Percentiles rank a stretch among this genome's conserved stretches.
These are phyloP conservation scores for Heliamphora exappendiculata DNA, from an alignment of 148 eudicot genomes.

Conservation along the genomic window DNA sequence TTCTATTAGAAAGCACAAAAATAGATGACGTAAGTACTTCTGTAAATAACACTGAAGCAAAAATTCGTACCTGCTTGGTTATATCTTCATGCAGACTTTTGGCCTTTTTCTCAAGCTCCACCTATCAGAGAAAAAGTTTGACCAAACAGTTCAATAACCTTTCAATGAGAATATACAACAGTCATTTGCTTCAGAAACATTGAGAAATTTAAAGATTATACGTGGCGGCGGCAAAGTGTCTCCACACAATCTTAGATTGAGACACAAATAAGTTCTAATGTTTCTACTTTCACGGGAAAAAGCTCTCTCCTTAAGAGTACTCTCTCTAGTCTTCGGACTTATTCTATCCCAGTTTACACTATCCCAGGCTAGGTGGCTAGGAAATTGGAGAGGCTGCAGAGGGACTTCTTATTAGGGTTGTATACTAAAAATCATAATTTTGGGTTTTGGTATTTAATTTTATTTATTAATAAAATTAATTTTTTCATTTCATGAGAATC, in stretches of 20 bases:
- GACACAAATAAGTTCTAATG: too few species aligned
- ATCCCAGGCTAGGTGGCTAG: too few species aligned
- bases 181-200: not conserved
- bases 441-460: too few species aligned
- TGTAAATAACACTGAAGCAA: not conserved
- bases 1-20: not conserved
- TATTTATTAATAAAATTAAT: too few species aligned
- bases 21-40: not conserved
- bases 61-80: slow-evolving; percentile 45
- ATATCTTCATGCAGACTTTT: slow-evolving; percentile 59
- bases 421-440: too few species aligned
- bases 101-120: slow-evolving; percentile 59
- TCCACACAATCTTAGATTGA: not conserved
- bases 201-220: not conserved
- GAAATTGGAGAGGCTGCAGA: too few species aligned
- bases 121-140: slow-evolving; percentile 27
- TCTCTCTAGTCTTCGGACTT: too few species aligned
- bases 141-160: slow-evolving; percentile 1
- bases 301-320: too few species aligned
- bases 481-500: too few species aligned
- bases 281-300: too few species aligned
- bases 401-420: too few species aligned
- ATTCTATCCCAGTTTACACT: too few species aligned
- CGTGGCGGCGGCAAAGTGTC: not conserved
- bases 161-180: not conserved